Evolutionary conservation across 2,329 filamentous ascomycete genomes (phyloP), one percentile per base, ranked within the genome.

Genomic region (Aspergillus transmontanensis): DNA sequence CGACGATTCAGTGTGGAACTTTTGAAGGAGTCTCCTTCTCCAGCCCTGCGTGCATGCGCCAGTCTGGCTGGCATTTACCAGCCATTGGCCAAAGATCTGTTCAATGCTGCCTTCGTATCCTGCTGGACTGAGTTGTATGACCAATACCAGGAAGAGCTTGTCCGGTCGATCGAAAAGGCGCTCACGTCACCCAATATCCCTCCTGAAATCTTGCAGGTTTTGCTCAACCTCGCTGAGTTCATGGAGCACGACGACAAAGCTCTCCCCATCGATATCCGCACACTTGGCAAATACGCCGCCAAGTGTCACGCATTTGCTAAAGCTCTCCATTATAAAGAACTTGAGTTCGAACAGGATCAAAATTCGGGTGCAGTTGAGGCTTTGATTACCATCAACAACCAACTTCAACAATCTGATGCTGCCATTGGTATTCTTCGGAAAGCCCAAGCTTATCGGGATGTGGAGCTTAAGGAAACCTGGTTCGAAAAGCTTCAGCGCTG

Each of bases 171-270:
- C 58, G 95, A 99, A 77, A 93, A 91, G 66, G 95, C 96, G 0
- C 91, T 99, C 69, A 95, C 93, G 60, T 98, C 94, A 4, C 91
- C 94, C 58, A 94, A 97, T 70, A 96, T 99, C 14, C 94, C 95
- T 0, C 95, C 96, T 0, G 96, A 99, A 77, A 90, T 99, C 68
- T 83, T 99, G 10, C 94, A 97, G 64, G 90, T 97, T 57, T 84
- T 99, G 32, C 87, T 99, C 56, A 99, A 99, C 73, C 85, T 99
- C 57, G 95, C 95, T 26, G 95, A 99, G 76, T 99, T 99, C 77
- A 99, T 99, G 95, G 95, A 99, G 76, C 95, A 99, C 73, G 96
- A 99, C 71, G 95, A 99, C 77, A 99, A 99, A 78, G 94, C 96
- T 16, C 82, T 99, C 58, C 95, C 95, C 1, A 99, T 99, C 66